Evolutionary conservation across 2,329 filamentous ascomycete species (phyloP), one percentile per base, ranked within the genome.

Genomic region (Fusarium proliferatum): DNA sequence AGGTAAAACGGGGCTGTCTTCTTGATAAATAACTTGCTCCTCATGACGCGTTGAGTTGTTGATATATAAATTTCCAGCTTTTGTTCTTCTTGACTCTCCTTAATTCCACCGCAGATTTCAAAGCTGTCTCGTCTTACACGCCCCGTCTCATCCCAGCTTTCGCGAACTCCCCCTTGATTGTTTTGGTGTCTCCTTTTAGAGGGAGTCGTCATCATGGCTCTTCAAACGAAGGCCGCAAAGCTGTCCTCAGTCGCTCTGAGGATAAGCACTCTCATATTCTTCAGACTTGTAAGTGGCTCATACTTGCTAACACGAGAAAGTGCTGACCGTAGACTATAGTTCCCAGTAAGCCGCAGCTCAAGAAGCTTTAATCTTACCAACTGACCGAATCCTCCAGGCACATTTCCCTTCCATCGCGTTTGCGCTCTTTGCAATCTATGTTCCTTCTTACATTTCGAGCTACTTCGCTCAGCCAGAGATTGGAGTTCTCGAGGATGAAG

Each of bases 341-440:
- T 84, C 71, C 82, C 82, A 46, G 82, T 84, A 79, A 73, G 81
- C 69, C 28, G 19, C 28, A 43, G 38, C 42, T 33, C 51, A 43
- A 42, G 33, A 39, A 51, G 23, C 43, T 70, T 48, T 67, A 68
- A 64, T 76, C 42, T 60, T 38, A 46, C 60, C 48, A 41, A 46
- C 60, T 74, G 68, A 78, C 61, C 55, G 51, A 26, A 41, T 19
- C 42, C 23, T 55, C 58, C 55, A 83, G 81, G 82, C 81, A 62
- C 81, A 81, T 72, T 81, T 85, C 67, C 80, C 86, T 68, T 90
- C 90, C 36, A 76, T 89, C 42, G 84, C 90, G 7, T 90, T 90
- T 64, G 86, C 91, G 0, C 83, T 92, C 5, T 90, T 92, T 68
- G 90, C 88, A 30, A 81, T 94, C 64, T 94, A 94, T 75, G 79